Evolutionary conservation across 495 filamentous ascomycete genomes (phyloP), one percentile per base, ranked within the genome.

Genomic region (Tuber calosporum): DNA sequence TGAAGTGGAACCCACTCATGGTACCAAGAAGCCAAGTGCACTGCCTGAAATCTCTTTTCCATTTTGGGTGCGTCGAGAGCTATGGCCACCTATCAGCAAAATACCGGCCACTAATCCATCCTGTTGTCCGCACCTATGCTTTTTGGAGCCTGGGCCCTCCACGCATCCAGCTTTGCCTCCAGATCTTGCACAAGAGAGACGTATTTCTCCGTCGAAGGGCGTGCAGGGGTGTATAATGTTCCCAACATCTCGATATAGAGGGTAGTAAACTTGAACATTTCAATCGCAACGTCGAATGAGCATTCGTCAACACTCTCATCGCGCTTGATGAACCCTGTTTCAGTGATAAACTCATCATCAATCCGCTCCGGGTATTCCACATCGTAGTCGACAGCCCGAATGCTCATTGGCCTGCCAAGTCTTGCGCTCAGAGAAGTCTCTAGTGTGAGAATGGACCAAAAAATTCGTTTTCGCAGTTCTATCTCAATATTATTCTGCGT

Each of bases 401-500:
- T 83, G 2, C 89, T 85, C 89, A 93, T 92, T 26, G 92, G 92
- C 53, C 89, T 85, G 40, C 92, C 92, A 40, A 94, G 85, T 71
- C 90, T 91, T 42, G 90, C 90, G 77, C 89, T 89, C 39, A 93
- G 82, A 13, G 86, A 87, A 37, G 90, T 84, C 68, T 88, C 84
- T 22, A 93, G 85, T 37, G 85, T 83, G 30, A 91, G 80, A 67
- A 93, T 84, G 17, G 86, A 84, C 90, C 90, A 94, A 84, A 91
- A 94, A 6, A 90, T 85, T 37, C 92, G 85, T 83, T 94, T 94
- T 37, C 92, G 85, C 75, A 92, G 85, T 79, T 94, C 92, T 73
- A 90, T 86, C 45, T 91, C 90, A 5, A 89, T 82, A 34, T 79
- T 77, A 70, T 86, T 89, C 1, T 85, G 85, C n/a, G 77, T 81